phyloP scores from a whole-genome alignment of 768 basidiomycete species.

The Xerocomellus intermedius region DNA sequence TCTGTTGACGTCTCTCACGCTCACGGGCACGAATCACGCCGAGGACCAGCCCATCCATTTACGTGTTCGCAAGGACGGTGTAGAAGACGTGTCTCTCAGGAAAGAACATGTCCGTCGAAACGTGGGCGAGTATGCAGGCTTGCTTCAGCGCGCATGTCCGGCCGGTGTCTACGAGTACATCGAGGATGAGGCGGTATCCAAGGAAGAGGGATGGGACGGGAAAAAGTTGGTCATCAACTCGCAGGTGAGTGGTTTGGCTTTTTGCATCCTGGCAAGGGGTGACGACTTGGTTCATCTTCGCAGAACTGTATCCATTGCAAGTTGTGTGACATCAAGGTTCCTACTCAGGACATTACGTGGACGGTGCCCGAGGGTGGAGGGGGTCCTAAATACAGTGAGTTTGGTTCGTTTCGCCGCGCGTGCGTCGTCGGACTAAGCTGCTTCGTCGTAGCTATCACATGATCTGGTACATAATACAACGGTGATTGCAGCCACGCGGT shows the following conservation, averaged over 20 bases:
- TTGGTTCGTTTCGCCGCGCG: not conserved
- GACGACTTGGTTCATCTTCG: not conserved
- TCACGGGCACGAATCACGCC: slow-evolving; percentile 95
- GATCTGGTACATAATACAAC: not conserved
- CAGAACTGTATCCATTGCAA: slow-evolving; percentile 95
- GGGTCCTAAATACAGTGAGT: slow-evolving; percentile 89
- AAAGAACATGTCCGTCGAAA: slow-evolving; percentile 74
- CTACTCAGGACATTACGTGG: slow-evolving; percentile 97
- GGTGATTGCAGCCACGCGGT: not conserved
- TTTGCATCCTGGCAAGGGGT: not conserved
- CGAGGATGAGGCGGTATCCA: slow-evolving; percentile 54
- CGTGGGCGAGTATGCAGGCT: slow-evolving; percentile 75
- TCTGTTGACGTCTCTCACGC: slow-evolving; percentile 81
- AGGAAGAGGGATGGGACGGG: slow-evolving; percentile 64
- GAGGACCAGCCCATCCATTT: slow-evolving; percentile 95
- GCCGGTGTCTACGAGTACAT: slow-evolving; percentile 98
- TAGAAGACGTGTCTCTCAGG: slow-evolving; percentile 45
- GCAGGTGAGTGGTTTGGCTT: slow-evolving; percentile 53
- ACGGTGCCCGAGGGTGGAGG: slow-evolving; percentile 95
- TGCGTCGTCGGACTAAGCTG: not conserved
- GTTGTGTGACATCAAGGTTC: slow-evolving; percentile 94
- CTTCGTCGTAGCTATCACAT: slow-evolving; percentile 4
- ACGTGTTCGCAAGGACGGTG: slow-evolving; percentile 48
- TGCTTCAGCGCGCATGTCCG: slow-evolving; percentile 89
- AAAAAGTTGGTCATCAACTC: slow-evolving; percentile 95